Base-by-base conservation (phyloP, 257 asterid genomes). In the Ehretia macrophylla region DNA sequence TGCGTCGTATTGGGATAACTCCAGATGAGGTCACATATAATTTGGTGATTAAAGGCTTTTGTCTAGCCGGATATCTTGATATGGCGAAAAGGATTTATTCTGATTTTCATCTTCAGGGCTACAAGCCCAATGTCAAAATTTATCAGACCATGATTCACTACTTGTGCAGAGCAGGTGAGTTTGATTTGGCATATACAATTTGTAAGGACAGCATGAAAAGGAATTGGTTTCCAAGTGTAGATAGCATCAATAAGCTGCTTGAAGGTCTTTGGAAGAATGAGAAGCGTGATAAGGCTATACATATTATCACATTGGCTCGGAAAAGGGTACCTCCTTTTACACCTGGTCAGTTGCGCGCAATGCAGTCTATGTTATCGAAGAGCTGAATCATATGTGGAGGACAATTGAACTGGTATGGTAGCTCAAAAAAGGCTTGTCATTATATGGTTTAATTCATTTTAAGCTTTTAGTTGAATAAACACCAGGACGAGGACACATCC, bases 41-140 rank as follows among this genome's bases (percentile, higher is more conserved):
- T 74, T 74, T 88, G 73, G 89, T 88, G 77, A 86, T 88, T 14
- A 88, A 88, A 74, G 97, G 95, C 17, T 86, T 86, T 70, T 80
- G 67, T 68, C 72, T 55, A 19, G 77, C 81, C 2, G 85, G 90
- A 22, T 72, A 27, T 60, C 58, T 64, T 47, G 79, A 75, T 27
- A 83, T 78, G 95, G 95, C 88, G 23, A 75, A 73, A 78, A 72
- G 77, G 65, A 79, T 82, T 32, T 86, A 80, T 73, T 78, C 83
- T 18, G 77, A 78, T 58, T 71, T 88, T 40, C 78, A 55, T 23
- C 60, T 32, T 17, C 75, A 66, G 20, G 97, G 94, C 27, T 68
- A 68, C 73, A 77, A 80, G 76, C 84, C 95, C 12, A 86, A 88
- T 75, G 76, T 77, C 49, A 81, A 82, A 64, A 82, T 83, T 64